phyloP scores from a whole-genome alignment of 495 filamentous ascomycete species.

The Neurospora sp. region DNA sequence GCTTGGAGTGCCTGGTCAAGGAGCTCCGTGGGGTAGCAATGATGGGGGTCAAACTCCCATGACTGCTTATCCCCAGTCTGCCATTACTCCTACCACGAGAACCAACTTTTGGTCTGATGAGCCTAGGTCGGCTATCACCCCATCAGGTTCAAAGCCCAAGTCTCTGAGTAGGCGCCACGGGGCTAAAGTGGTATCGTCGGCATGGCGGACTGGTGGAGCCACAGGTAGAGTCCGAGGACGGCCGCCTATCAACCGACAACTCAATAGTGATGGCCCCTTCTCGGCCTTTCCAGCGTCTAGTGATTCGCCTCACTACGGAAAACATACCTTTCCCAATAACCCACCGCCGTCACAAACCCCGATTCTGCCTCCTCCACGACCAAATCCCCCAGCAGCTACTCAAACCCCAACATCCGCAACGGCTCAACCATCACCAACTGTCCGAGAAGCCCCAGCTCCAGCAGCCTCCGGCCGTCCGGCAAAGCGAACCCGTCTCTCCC shows the following conservation, averaged over 20 bases:
- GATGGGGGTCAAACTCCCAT: constrained; percentile 43
- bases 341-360: constrained; percentile 20
- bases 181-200: constrained; percentile 82
- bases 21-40: constrained; percentile 19
- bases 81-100: constrained; percentile 16
- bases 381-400: constrained; percentile 4
- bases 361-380: constrained; percentile 6
- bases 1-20: constrained; percentile 9
- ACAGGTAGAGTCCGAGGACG: constrained; percentile 73
- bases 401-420: constrained; percentile 4
- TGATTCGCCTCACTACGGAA: constrained; percentile 19
- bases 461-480: constrained; percentile 23
- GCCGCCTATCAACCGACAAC: constrained; percentile 64
- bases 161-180: constrained; percentile 79
- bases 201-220: constrained; percentile 69
- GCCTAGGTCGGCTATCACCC: constrained; percentile 70
- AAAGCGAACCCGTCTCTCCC: constrained; percentile 51
- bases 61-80: constrained; percentile 22
- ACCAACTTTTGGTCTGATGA: constrained; percentile 21
- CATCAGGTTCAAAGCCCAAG: constrained; percentile 44
- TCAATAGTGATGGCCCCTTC: constrained; percentile 64
- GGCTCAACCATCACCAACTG: constrained; percentile 8
- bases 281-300: constrained; percentile 78
- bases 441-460: constrained; percentile 10
- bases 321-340: constrained; percentile 26